phyloP scores from a whole-genome alignment of 1,284 basidiomycete genomes.

The Cystobasidium slooffiae region DNA sequence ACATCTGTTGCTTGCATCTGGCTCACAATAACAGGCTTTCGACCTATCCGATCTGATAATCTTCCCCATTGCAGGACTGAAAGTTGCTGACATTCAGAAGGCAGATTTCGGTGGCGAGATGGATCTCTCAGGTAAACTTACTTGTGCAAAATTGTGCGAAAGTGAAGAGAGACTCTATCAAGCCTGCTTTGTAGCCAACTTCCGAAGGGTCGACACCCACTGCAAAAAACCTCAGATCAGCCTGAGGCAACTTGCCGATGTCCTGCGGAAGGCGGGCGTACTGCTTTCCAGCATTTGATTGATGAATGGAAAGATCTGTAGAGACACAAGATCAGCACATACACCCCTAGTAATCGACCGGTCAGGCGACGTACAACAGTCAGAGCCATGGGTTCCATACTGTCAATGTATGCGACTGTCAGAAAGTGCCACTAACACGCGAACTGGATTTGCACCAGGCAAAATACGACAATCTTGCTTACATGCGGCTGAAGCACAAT shows the following conservation, averaged over 20 bases:
- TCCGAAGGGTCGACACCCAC: conserved; percentile 33
- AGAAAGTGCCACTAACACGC: neutral
- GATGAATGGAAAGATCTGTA: conserved; percentile 61
- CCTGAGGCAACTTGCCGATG: neutral
- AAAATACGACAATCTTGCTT: neutral
- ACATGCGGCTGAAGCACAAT: conserved; percentile 38
- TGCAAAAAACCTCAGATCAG: conserved; percentile 13
- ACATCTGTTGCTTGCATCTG: conserved; percentile 48
- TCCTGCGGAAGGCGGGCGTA: conserved; percentile 51
- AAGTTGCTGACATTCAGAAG: neutral
- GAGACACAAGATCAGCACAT: neutral
- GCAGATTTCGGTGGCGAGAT: neutral
- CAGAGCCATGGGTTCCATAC: conserved; percentile 30
- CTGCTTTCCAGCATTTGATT: conserved; percentile 46
- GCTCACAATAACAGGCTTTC: conserved; percentile 49
- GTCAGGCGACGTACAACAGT: conserved; percentile 19
- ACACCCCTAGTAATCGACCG: neutral
- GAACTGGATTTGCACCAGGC: no score
- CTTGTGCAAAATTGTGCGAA: conserved; percentile 55
- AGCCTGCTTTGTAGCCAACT: conserved; percentile 57
- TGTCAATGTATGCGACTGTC: neutral
- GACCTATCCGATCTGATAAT: conserved; percentile 56
- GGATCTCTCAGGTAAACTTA: conserved; percentile 2
- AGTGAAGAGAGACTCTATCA: conserved; percentile 57
- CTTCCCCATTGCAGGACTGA: conserved; percentile 56